Evolutionary conservation across 345 rosid species (phyloP).

Genomic region (Limnanthes douglasii): DNA sequence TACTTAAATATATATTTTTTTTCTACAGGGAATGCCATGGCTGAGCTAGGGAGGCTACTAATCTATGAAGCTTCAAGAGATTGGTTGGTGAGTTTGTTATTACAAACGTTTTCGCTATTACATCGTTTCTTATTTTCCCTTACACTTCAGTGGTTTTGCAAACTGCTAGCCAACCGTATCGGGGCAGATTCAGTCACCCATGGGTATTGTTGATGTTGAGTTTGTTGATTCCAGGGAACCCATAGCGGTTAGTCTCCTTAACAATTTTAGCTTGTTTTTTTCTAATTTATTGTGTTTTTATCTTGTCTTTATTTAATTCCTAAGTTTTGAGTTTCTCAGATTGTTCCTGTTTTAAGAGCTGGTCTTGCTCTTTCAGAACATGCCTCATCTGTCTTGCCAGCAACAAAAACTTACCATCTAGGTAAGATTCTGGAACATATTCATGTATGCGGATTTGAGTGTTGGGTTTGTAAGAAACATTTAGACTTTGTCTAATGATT

Average conservation of each 20-base stretch:
- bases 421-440: constrained; percentile 22
- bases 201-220: constrained; percentile 86
- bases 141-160: constrained; percentile 8
- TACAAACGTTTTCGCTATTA: neutral
- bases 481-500: too few relatives aligned
- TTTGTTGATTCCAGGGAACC: constrained; percentile 93
- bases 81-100: constrained; percentile 51
- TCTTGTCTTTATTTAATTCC: neutral
- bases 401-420: constrained; percentile 68
- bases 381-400: constrained; percentile 74
- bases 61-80: constrained; percentile 89
- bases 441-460: neutral
- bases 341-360: constrained; percentile 86
- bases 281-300: neutral
- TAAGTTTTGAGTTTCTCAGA: constrained; percentile 24
- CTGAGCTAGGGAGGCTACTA: constrained; percentile 81
- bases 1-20: neutral
- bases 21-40: constrained; percentile 62
- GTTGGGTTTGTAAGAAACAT: too few relatives aligned
- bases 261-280: constrained; percentile 1
- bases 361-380: constrained; percentile 92
- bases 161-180: constrained; percentile 50
- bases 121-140: neutral
- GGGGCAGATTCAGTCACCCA: constrained; percentile 84
- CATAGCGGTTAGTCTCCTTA: constrained; percentile 39